Evolutionary conservation across 139 green algal species (phyloP).

Genomic region (Tetraselmis chui): DNA sequence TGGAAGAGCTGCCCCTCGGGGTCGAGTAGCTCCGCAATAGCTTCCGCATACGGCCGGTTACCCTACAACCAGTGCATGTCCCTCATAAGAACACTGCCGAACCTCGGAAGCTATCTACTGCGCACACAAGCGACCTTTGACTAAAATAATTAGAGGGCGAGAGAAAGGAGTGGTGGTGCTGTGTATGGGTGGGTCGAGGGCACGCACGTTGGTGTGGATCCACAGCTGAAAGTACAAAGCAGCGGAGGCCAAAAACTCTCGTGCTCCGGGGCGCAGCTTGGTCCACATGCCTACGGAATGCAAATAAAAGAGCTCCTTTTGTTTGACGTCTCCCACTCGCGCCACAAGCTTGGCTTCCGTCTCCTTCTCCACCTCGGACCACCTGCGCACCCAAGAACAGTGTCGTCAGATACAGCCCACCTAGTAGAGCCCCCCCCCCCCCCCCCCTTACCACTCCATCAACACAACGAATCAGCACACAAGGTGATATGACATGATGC

Average conservation of each 20-base stretch:
- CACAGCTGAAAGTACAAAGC: conserved; percentile 34
- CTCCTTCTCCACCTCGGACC: background rate
- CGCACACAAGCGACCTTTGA: too few relatives aligned
- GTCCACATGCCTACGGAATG: conserved; percentile 80
- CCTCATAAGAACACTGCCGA: too few relatives aligned
- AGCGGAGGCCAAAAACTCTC: conserved; percentile 11
- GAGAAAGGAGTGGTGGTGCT: background rate
- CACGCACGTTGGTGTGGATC: conserved; percentile 83
- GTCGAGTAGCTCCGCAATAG: conserved; percentile 80
- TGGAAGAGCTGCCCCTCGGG: conserved; percentile 44
- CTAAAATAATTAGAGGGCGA: too few relatives aligned
- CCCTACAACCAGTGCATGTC: too few relatives aligned
- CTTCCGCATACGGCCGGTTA: conserved; percentile 74
- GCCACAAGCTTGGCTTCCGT: background rate
- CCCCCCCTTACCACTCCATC: too few relatives aligned
- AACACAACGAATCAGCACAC: too few relatives aligned
- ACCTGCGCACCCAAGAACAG: too few relatives aligned
- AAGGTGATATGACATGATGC: too few relatives aligned
- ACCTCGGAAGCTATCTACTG: too few relatives aligned
- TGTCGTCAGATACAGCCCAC: too few relatives aligned
- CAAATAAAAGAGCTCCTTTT: conserved; percentile 53
- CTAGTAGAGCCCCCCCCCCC: too few relatives aligned
- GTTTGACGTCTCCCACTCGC: background rate
- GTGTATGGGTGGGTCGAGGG: background rate
- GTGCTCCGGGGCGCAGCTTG: conserved; percentile 78